These are phyloP conservation scores for Phytophthora colocasiae DNA, from an alignment of 352 stramenopile genomes.

Conservation along the genomic window DNA sequence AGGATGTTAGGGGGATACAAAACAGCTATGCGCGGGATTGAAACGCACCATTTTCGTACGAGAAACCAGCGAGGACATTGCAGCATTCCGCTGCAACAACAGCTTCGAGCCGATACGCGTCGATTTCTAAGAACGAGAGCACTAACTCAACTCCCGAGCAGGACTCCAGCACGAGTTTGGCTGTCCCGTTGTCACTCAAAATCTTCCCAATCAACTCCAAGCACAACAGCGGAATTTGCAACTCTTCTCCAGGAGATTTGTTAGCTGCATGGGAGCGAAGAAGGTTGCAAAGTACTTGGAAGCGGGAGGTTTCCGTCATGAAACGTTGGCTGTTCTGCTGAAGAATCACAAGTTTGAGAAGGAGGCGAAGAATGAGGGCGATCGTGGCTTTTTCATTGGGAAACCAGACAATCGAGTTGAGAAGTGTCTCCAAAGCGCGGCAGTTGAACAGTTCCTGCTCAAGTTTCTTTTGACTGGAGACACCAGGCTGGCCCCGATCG, in stretches of 20 bases:
- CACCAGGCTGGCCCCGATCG: constrained; percentile 17
- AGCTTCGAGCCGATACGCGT: constrained; percentile 35
- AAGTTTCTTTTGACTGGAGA: constrained; percentile 20
- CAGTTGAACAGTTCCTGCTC: constrained; percentile 44
- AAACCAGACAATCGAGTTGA: constrained; percentile 39
- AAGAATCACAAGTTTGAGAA: constrained; percentile 39
- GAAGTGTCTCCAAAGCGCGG: constrained; percentile 35
- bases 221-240: constrained; percentile 26
- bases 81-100: constrained; percentile 54
- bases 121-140: constrained; percentile 41
- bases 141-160: constrained; percentile 38
- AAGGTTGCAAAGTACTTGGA: constrained; percentile 37
- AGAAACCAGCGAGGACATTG: constrained; percentile 63
- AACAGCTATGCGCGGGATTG: background rate
- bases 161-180: constrained; percentile 44
- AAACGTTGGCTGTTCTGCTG: constrained; percentile 36
- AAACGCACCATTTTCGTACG: constrained; percentile 65
- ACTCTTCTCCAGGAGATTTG: constrained; percentile 1
- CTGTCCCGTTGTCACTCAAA: constrained; percentile 41
- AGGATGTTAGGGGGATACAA: background rate
- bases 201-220: constrained; percentile 34
- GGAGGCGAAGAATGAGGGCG: constrained; percentile 38
- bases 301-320: constrained; percentile 24
- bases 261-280: constrained; percentile 23
- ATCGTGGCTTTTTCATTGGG: constrained; percentile 22